Conservation (phyloP, 2,329 filamentous ascomycete species). For the Alternaria dauci region DNA sequence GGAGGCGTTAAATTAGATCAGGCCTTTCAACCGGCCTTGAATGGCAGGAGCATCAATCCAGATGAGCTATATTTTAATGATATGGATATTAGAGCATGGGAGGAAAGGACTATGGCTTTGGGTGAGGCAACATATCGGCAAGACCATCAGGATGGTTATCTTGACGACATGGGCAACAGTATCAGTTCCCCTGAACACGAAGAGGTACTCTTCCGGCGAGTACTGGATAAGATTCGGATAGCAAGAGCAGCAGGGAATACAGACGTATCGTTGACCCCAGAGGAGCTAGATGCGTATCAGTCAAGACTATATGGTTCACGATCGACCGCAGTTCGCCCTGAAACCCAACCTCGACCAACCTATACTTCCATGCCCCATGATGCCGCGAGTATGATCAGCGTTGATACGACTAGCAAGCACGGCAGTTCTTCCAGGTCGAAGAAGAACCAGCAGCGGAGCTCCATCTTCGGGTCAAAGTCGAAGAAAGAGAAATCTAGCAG, state of each 20-base stretch:
- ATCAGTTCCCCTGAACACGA: constrained; percentile 63
- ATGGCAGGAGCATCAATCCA: constrained; percentile 49
- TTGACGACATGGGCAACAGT: constrained; percentile 53
- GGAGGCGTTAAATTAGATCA: constrained; percentile 55
- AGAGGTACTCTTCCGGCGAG: constrained; percentile 77
- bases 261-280: constrained; percentile 80
- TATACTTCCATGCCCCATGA: constrained; percentile 42
- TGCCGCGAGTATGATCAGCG: constrained; percentile 37
- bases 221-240: constrained; percentile 79
- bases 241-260: constrained; percentile 78
- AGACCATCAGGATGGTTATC: constrained; percentile 61
- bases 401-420: constrained; percentile 43
- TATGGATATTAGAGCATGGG: constrained; percentile 55
- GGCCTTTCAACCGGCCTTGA: constrained; percentile 44
- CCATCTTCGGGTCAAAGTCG: constrained; percentile 41
- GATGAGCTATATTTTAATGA: constrained; percentile 61
- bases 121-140: constrained; percentile 60
- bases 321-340: constrained; percentile 39
- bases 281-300: constrained; percentile 83
- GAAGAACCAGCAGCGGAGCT: constrained; percentile 45
- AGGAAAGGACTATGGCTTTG: constrained; percentile 53
- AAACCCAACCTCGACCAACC: constrained; percentile 26
- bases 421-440: constrained; percentile 41
- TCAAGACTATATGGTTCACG: constrained; percentile 65
- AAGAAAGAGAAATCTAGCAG: constrained; percentile 45